These are phyloP conservation scores for Phytophthora lateralis DNA, from an alignment of 352 stramenopile genomes.

Conservation along the genomic window DNA sequence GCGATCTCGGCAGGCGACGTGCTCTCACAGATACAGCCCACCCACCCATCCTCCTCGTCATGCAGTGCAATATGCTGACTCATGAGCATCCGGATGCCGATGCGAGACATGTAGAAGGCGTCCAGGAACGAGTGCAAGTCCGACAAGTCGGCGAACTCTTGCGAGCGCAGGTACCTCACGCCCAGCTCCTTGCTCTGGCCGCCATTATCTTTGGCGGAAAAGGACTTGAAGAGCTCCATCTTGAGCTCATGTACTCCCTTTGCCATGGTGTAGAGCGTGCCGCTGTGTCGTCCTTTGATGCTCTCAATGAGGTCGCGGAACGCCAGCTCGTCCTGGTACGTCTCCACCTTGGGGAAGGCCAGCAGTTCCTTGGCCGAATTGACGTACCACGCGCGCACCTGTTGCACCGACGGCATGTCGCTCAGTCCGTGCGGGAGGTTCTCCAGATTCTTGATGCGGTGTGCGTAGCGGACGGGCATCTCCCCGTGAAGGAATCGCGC, in stretches of 20 bases:
- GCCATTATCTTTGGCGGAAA: conserved; percentile 50
- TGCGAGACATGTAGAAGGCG: conserved; percentile 99
- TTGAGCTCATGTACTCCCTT: conserved; percentile 98
- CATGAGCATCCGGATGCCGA: conserved; percentile 99
- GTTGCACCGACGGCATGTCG: conserved; percentile 93
- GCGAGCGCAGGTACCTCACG: conserved; percentile 71
- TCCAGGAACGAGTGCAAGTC: conserved; percentile 98
- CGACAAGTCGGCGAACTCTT: conserved; percentile 90
- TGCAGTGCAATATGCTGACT: conserved; percentile 98
- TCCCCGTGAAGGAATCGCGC: conserved; percentile 98
- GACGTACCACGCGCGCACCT: conserved; percentile 98
- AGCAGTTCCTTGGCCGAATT: conserved; percentile 96
- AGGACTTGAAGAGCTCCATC: conserved; percentile 81
- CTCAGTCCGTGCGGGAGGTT: conserved; percentile 94
- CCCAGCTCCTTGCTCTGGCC: conserved; percentile 56
- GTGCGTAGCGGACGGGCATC: conserved; percentile 97
- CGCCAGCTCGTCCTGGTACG: conserved; percentile 84
- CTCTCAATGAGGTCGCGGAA: conserved; percentile 96
- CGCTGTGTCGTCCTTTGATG: conserved; percentile 97
- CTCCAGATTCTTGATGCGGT: conserved; percentile 95
- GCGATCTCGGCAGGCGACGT: conserved; percentile 97
- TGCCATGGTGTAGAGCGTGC: conserved; percentile 99
- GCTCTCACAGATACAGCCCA: conserved; percentile 95
- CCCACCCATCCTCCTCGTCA: conserved; percentile 87
- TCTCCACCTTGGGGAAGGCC: conserved; percentile 84